Base-by-base conservation (phyloP, 441 rosid species). In the Gossypium aridum region DNA sequence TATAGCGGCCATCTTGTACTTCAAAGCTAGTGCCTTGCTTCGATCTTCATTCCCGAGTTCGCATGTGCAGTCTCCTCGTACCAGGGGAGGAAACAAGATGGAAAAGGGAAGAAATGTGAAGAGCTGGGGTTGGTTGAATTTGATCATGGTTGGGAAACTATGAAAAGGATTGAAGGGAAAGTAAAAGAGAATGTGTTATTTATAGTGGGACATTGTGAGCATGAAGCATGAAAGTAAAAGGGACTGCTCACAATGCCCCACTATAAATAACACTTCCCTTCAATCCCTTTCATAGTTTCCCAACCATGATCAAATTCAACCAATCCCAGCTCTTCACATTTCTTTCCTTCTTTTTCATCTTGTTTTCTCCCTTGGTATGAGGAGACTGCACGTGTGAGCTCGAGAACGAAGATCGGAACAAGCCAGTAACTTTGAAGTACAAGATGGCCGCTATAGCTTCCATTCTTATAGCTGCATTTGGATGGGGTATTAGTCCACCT, bases 1-100 rank as follows among this genome's bases (percentile, higher is more conserved):
- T 31, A 91, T 83, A 3, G 89, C 91, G 0, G 78, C 84, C 14
- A 88, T 57, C 59, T 86, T 90, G 84, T 82, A 88, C 59, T 75
- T 82, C 0, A 19, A 79, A 2, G 93, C 89, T 16, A 80, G 49
- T 2, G 78, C n/a, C 73, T 76, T 81, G 75, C 82, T 75, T 3
- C 51, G 57, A 6, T 14, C 56, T 13, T 31, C 76, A 8, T 37
- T 65, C 4, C 75, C 79, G 0, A 17, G 19, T 7, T 82, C 79
- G 66, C 90, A 83, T 3, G 83, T 74, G 70, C 80, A 77, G 16
- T 74, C 83, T 3, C 77, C 85, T 0, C 31, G 39, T 20, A 81
- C 81, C 8, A 76, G 13, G n/a, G 63, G 0, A 39, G 82, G 74
- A 20, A 82, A 14, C 7, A 76, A 1, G 51, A 80, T 39, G 13